Evolutionary conservation across 257 asterid species (phyloP), one percentile per base, ranked within the genome.

Genomic region (Ophiorrhiza pumila): DNA sequence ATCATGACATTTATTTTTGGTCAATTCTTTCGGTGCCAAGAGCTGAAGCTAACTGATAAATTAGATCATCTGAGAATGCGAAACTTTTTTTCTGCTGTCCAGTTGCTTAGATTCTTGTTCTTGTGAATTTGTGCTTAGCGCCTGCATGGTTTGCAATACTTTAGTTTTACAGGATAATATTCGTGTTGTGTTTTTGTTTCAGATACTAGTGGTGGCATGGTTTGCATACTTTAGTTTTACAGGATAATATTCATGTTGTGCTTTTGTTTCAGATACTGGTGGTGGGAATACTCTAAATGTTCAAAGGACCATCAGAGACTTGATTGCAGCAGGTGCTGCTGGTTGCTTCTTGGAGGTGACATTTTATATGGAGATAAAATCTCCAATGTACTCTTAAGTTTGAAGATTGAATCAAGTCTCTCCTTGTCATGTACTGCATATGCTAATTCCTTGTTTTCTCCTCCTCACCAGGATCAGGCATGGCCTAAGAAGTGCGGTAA

Each of bases 401-500:
- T 25, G 31, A 29, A 8, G 23, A n/a, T 5, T 8, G 27, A 41
- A 8, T 11, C n/a, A 7, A 18, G 5, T n/a, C 27, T n/a, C 41
- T 37, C 45, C 47, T 6, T 23, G 27, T 17, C 78, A 39, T 37
- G 17, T 31, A 4, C 31, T 66, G 11, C 14, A 32, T 43, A 52
- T 22, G 31, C 60, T 68, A 29, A 45, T 66, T 49, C 22, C 29
- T 32, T 15, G 23, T 31, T 65, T 13, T 45, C 35, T 60, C 9
- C 13, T 7, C 15, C 23, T 29, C 59, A 27, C 68, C 71, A 76
- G 79, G 79, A 76, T 49, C 79, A 76, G 72, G 79, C 71, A 60
- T 76, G 79, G 79, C 79, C 79, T 29, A 68, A 76, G 56, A 69
- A 60, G 55, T 68, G 75, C 25, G 79, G 79, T 75, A 75, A 75